Evolutionary conservation across 2,329 filamentous ascomycete genomes (phyloP), one percentile per base, ranked within the genome.

Genomic region (Fonsecaea multimorphosa): DNA sequence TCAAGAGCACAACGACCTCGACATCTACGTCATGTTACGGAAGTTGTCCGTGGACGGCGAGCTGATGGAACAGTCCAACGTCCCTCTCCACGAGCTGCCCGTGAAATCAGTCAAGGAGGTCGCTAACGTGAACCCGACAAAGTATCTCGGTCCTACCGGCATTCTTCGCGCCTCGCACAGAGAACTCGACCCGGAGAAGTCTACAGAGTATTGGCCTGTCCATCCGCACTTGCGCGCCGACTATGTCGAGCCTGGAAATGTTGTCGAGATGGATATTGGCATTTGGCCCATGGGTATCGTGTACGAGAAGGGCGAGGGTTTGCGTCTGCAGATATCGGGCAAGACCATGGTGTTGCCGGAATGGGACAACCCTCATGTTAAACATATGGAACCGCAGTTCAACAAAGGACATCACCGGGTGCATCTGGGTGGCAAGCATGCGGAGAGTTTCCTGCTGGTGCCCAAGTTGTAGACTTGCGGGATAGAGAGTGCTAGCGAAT

Each of bases 231-330:
- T 75, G 3, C 72, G 73, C 16, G 73, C 80, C 38, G 75, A 81
- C 53, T 80, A 80, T 66, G 72, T 83, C 0, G 61, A 70, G 2
- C 76, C 75, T 6, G 81, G 81, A 0, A 72, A 77, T 1, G 71
- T 83, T 19, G 80, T 83, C 4, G 77, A 77, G 70, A 72, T 83
- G 9, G 79, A 83, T 55, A 83, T 84, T 64, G 80, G 80, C 0
- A 80, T 84, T 14, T 83, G 80, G 81, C 76, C 78, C 0, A 79
- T 81, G 76, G 81, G 81, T 0, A 74, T 82, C 0, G 78, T 81
- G n/a, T 84, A 79, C 68, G 80, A 82, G 2, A 78, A 74, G 9
- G 81, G 79, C 0, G 79, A 82, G 36, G 57, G 38, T 0, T 29
- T 67, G 9, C 22, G 57, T 24, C 34, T 67, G 44, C 61, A 64